Evolutionary conservation across 257 asterid species (phyloP), one percentile per base, ranked within the genome.

Genomic region (Penstemon davidsonii): DNA sequence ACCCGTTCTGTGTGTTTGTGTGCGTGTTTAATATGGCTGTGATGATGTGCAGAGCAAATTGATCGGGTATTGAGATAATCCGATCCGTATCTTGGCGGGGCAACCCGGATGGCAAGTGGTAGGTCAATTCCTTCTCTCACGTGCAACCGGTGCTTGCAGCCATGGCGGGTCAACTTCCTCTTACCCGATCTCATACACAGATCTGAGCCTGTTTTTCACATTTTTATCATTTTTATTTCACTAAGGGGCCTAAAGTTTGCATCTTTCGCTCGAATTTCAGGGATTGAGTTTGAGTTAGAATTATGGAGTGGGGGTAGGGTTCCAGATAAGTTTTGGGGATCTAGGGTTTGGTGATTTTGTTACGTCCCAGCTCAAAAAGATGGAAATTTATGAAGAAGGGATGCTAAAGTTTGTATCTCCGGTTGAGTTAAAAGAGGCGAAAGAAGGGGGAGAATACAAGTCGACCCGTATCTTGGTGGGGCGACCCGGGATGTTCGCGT

Each of bases 401-500:
- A 25, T 25, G 33, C 33, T 25, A 25, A 25, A 25, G 33, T 25
- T 1, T 25, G 33, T 39, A 40, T 57, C 64, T 60, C 57, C 56
- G 42, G 64, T 60, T 55, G 70, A 54, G 65, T 54, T 60, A 5
- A 42, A 11, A 3, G 57, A 8, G 42, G 19, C 33, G 33, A 25
- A 25, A 25, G 33, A 6, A 55, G 49, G 41, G 68, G 13, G 43
- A 45, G 11, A 52, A 39, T 11, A 51, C 33, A 55, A 39, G 51
- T 58, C 50, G 36, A 67, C 49, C 74, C 67, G 71, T 71, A 71
- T 76, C 80, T 65, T 76, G 77, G 81, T 64, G 68, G 67, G 64
- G 77, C 68, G 45, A 61, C 13, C 67, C 62, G 18, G 38, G 18
- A 33, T 2, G 8, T 3, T 25, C 33, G 33, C 33, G 33, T 25